Base-by-base conservation (phyloP, 2,329 filamentous ascomycete species). In the Aspergillus sp. region DNA sequence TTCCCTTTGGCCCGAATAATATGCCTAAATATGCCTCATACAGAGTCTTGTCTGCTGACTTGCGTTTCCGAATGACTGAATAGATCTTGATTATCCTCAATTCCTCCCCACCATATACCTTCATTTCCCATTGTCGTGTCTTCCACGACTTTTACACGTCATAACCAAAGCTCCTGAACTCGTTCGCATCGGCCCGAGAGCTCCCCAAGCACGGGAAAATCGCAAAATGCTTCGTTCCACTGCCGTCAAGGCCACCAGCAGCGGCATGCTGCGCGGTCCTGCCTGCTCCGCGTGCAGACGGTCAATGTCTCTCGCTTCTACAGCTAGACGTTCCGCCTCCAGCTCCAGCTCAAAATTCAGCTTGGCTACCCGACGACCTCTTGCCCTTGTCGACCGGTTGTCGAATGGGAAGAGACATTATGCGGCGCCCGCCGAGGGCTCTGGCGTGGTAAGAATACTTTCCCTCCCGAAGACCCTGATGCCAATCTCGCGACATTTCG, bases 341-440 rank as follows among this genome's bases (percentile, higher is more conserved):
- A 54, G 46, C 60, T 72, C 71, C 63, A 71, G 69, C 68, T 74
- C 75, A 64, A 74, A 73, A 64, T 70, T 78, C 57, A 69, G 69
- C 64, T 65, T 80, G 59, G 70, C 77, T 43, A 68, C 74, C 49
- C 73, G 79, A 62, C 78, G 78, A 63, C 78, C 79, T 67, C 70
- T 82, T 54, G 78, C 80, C 59, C 64, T 82, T 54, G 71, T 79
- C 63, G 73, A 76, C 61, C 72, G 72, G 46, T 66, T 70, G 60
- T 73, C 70, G 67, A 73, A 71, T 61, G 73, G 77, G 65, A 80
- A 77, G 67, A 82, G 86, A 67, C 74, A 74, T 63, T 89, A 89
- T 84, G 87, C 87, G 57, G 76, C 84, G 65, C 78, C 85, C 61
- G 83, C 83, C 4, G 84, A 87, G 75, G 54, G 50, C 7, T 49